Evolutionary conservation across 345 rosid genomes (phyloP).

Genomic region (Erysimum cheiranthoides): DNA sequence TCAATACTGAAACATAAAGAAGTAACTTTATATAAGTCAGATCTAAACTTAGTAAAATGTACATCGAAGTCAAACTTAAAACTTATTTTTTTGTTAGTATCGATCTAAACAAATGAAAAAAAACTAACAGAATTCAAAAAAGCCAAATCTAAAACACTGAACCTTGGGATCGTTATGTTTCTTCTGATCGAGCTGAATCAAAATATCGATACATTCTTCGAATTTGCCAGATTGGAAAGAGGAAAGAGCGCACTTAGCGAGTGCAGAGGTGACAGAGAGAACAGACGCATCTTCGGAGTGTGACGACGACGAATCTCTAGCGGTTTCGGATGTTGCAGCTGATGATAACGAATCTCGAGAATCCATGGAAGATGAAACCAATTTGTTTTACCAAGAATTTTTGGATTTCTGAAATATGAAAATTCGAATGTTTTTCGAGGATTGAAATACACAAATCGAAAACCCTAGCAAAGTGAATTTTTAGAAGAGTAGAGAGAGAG

Average conservation of each 20-base stretch:
- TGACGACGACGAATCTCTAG: slow-evolving; percentile 38
- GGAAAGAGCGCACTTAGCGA: slow-evolving; percentile 77
- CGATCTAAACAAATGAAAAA: slow-evolving; percentile 6
- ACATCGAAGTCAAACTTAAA: background rate
- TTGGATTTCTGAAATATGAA: background rate
- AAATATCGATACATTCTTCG: slow-evolving; percentile 69
- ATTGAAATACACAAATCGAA: background rate
- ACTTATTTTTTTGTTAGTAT: background rate
- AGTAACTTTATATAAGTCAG: slow-evolving; percentile 7
- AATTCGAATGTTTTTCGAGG: background rate
- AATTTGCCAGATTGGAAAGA: slow-evolving; percentile 76
- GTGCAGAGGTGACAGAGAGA: slow-evolving; percentile 55
- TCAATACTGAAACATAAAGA: background rate
- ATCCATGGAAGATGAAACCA: slow-evolving; percentile 57
- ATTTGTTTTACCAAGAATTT: background rate
- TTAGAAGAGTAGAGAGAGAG: background rate
- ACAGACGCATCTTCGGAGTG: slow-evolving; percentile 53
- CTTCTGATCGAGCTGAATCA: slow-evolving; percentile 69
- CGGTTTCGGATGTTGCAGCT: slow-evolving; percentile 41
- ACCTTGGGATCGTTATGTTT: slow-evolving; percentile 88
- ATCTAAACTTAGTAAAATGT: slow-evolving; percentile 28
- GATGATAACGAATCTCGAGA: slow-evolving; percentile 56
- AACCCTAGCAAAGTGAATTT: background rate
- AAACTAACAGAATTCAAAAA: background rate
- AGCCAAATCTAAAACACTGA: slow-evolving; percentile 3